These are phyloP conservation scores for Bromus sterilis DNA, from an alignment of 176 grass and related monocot genomes.

Conservation along the genomic window DNA sequence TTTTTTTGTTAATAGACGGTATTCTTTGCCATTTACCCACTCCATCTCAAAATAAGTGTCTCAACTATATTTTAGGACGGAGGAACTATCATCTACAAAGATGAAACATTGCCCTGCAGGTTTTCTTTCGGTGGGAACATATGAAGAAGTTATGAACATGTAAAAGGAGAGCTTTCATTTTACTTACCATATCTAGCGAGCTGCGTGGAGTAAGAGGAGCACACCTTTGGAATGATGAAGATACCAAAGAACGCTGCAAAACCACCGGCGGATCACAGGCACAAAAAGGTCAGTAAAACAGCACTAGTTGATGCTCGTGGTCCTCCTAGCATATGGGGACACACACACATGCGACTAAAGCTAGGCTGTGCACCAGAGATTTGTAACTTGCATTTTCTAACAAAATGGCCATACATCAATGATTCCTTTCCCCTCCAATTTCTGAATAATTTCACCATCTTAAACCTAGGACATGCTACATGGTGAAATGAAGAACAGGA, in stretches of 20 bases:
- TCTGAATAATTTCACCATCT: not conserved
- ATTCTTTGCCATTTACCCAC: no score
- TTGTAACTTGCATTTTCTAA: not conserved
- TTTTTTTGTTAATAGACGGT: no score
- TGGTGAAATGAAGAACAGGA: not conserved
- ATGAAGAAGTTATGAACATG: not conserved
- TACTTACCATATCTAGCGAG: slow-evolving; percentile 77
- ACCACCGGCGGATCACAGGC: slow-evolving; percentile 8
- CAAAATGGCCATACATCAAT: not conserved
- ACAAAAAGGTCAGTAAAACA: slow-evolving; percentile 25
- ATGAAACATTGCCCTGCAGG: no score
- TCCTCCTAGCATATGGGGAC: not conserved
- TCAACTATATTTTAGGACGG: no score
- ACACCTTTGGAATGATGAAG: slow-evolving; percentile 91
- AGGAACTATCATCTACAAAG: no score
- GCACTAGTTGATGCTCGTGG: slow-evolving; percentile 5
- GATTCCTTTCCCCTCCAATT: not conserved
- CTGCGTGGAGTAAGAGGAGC: slow-evolving; percentile 87
- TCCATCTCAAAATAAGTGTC: no score
- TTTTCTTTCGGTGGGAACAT: no score
- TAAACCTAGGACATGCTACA: not conserved
- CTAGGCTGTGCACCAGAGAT: not conserved
- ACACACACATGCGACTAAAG: not conserved
- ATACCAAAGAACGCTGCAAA: slow-evolving; percentile 87
- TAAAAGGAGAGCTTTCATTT: slow-evolving; percentile 9